Conservation (phyloP, 495 filamentous ascomycete genomes). For the Aspergillus haitiensis region DNA sequence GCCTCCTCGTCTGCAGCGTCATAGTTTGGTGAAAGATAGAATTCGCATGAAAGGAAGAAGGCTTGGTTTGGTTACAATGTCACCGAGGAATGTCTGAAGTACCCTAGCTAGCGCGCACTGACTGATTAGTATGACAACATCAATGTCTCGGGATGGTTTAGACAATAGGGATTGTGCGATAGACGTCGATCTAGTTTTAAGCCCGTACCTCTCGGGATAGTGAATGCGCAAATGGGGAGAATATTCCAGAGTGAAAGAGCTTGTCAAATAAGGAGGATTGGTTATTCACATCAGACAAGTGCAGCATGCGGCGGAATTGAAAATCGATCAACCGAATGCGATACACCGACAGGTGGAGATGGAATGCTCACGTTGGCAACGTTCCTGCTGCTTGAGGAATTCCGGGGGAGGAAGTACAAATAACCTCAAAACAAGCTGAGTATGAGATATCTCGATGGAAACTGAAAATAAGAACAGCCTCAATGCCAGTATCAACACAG, state of each 20-base stretch:
- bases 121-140: slow-evolving; percentile 15
- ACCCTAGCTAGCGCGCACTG: background rate
- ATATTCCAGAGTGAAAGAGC: too few relatives aligned
- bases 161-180: background rate
- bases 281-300: background rate
- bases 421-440: background rate
- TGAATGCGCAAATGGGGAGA: too few relatives aligned
- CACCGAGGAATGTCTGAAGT: slow-evolving; percentile 1
- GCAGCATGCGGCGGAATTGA: background rate
- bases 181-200: too few relatives aligned
- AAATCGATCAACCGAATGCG: background rate
- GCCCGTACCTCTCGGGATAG: too few relatives aligned
- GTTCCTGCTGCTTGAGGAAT: background rate
- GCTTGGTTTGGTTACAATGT: background rate
- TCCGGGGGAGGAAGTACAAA: background rate
- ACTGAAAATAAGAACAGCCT: background rate
- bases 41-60: slow-evolving; percentile 1
- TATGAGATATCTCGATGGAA: background rate
- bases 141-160: slow-evolving; percentile 5
- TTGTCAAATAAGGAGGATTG: background rate
- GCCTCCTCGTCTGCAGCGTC: slow-evolving; percentile 40
- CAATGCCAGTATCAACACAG: slow-evolving; percentile 13
- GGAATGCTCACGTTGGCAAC: background rate
- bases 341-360: background rate
- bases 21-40: slow-evolving; percentile 32